Percentiles rank a stretch among this genome's conserved stretches.
Conservation (phyloP, 306 rosid genomes). For the Oemleria cerasiformis region DNA sequence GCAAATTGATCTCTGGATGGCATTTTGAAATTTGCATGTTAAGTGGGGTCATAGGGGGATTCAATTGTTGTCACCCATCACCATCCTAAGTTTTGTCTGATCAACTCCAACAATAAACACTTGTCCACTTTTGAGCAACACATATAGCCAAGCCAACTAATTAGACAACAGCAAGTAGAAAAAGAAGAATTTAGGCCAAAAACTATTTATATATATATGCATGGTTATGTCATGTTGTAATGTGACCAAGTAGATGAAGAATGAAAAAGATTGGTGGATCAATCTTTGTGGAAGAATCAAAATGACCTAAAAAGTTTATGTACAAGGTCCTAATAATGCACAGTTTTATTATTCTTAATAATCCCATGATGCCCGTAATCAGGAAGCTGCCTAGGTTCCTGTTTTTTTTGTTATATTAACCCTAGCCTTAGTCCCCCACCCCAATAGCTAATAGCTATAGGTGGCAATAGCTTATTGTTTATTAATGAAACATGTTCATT, state of each 20-base stretch:
- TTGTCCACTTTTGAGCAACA: slow-evolving; percentile 31
- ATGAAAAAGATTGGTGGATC: not conserved
- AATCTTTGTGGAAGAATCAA: not conserved
- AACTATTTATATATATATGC: not conserved
- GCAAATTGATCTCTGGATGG: not conserved
- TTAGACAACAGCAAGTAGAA: not conserved
- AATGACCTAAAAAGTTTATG: not conserved
- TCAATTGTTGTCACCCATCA: slow-evolving; percentile 22
- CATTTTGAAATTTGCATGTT: slow-evolving; percentile 12
- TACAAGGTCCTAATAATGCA: slow-evolving; percentile 7
- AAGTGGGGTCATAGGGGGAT: slow-evolving; percentile 27
- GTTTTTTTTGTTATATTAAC: slow-evolving; percentile 14
- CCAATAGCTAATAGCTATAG: too few relatives aligned
- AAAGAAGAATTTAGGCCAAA: not conserved
- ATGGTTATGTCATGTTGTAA: not conserved
- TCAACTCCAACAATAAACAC: slow-evolving; percentile 22
- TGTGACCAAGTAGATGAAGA: not conserved
- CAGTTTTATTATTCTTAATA: slow-evolving; percentile 21
- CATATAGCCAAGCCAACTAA: slow-evolving; percentile 19
- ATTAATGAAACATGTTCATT: slow-evolving; percentile 13
- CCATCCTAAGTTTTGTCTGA: slow-evolving; percentile 42
- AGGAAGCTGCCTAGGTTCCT: slow-evolving; percentile 18
- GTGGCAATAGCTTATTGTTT: slow-evolving; percentile 12
- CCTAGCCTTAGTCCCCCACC: not conserved
- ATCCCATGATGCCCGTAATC: slow-evolving; percentile 31